Base-by-base conservation (phyloP, 306 rosid species). In the Cercis canadensis region DNA sequence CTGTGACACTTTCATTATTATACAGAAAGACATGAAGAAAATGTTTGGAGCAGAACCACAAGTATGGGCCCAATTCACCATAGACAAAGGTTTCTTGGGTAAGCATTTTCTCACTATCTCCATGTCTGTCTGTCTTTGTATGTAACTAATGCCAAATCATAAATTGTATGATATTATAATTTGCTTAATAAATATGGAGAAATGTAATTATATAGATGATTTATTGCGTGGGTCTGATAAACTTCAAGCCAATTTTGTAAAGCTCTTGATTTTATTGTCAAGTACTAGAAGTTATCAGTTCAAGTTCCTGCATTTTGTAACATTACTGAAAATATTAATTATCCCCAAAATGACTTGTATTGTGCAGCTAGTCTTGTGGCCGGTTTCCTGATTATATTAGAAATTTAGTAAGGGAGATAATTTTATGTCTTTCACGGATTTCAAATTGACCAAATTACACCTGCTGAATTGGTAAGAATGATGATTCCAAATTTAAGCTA, bases 11-110 rank as follows among this genome's bases (percentile, higher is more conserved):
- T 72, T 33, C 21, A 47, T 73, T 57, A 40, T 51, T 70, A 24
- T 78, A 56, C 47, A 78, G 86, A 78, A 78, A 70, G 64, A 77
- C 40, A 52, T 84, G 52, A 63, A 62, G 69, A 76, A 81, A 71
- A 78, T 70, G 65, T 41, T 71, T 75, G 80, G 82, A 52, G 75
- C 67, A 33, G 83, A 81, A 39, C 43, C 61, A 60, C 64, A 44
- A 41, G 29, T 59, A 0, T 78, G 79, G 79, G 81, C 77, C 44
- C 80, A 81, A 50, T 36, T 29, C 52, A 52, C 37, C 57, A 71
- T 84, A 34, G 75, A 67, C 58, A 75, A 81, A 51, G 86, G 88
- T 45, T 78, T 84, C 62, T 33, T 11, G 0, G 77, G 86, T 81
- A 67, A 66, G 65, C 43, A 62, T 62, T 40, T 17, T 24, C 34